Percentiles rank a stretch among this genome's conserved stretches.
These are phyloP conservation scores for Harrya chromipes DNA, from an alignment of 768 basidiomycete species.

Conservation along the genomic window DNA sequence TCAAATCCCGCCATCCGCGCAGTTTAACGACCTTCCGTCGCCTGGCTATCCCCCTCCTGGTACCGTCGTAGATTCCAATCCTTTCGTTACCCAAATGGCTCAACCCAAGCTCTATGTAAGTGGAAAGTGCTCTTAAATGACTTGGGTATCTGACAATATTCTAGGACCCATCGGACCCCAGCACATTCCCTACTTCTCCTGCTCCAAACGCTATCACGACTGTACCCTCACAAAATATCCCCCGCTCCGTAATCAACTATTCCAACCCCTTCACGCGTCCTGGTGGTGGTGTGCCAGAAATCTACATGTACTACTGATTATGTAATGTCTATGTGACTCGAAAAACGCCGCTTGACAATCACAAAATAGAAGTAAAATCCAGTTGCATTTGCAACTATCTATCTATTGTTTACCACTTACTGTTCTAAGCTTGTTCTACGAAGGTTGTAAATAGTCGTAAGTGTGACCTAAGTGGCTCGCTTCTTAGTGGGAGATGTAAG, in stretches of 20 bases:
- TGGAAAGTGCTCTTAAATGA: background rate
- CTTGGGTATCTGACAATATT: conserved; percentile 2
- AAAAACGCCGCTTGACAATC: too few species aligned
- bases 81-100: conserved; percentile 16
- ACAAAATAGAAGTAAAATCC: too few species aligned
- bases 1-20: conserved; percentile 16
- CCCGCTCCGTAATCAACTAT: conserved; percentile 8
- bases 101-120: conserved; percentile 32
- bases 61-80: conserved; percentile 6
- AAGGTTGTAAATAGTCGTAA: too few species aligned
- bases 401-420: too few species aligned
- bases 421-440: too few species aligned
- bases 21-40: background rate
- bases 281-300: conserved; percentile 24
- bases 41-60: conserved; percentile 1
- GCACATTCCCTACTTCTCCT: conserved; percentile 34
- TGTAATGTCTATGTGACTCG: too few species aligned
- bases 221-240: conserved; percentile 5
- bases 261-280: conserved; percentile 10
- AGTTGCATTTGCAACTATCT: too few species aligned
- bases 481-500: too few species aligned
- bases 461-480: too few species aligned
- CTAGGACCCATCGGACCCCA: conserved; percentile 37
- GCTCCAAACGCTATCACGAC: conserved; percentile 12
- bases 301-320: too few species aligned